Evolutionary conservation across 1,139 yeast genomes (phyloP).

Genomic region (Taiozyma sp.): DNA sequence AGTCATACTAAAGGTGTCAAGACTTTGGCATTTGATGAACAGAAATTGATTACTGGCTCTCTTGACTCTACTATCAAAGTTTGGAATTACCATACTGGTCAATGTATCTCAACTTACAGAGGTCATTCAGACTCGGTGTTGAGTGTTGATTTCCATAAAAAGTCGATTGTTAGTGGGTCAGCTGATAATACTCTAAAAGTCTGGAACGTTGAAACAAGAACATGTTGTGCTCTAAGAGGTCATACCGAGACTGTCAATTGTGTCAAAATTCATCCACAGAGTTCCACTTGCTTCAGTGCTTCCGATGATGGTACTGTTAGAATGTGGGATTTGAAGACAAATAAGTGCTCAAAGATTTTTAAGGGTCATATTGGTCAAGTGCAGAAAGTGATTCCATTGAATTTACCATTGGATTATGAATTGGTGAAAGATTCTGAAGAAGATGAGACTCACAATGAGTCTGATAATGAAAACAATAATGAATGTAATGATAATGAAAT

Average conservation of each 20-base stretch:
- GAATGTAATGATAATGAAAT: conserved; percentile 1
- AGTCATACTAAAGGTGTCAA: conserved; percentile 89
- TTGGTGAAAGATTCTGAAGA: conserved; percentile 31
- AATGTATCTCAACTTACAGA: conserved; percentile 85
- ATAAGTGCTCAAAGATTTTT: conserved; percentile 72
- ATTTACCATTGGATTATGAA: conserved; percentile 38
- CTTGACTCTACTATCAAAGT: conserved; percentile 87
- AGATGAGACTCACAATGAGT: conserved; percentile 17
- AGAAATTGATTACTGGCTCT: conserved; percentile 87
- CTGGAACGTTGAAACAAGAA: conserved; percentile 93
- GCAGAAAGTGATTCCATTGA: conserved; percentile 82
- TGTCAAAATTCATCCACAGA: conserved; percentile 77
- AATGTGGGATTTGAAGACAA: conserved; percentile 89
- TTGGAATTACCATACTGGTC: conserved; percentile 94
- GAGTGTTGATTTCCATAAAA: conserved; percentile 63
- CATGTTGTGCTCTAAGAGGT: conserved; percentile 89
- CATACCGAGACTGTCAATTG: conserved; percentile 90
- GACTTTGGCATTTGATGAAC: conserved; percentile 77
- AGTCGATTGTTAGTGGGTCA: conserved; percentile 86
- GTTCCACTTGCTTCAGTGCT: conserved; percentile 78
- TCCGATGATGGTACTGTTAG: conserved; percentile 89
- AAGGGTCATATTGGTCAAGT: conserved; percentile 71
- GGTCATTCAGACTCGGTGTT: conserved; percentile 89
- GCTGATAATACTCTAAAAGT: conserved; percentile 90
- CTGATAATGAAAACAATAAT: conserved; percentile 6